These are phyloP conservation scores for Paracoccidioides lutzii DNA, from an alignment of 2,329 filamentous ascomycete species.

Conservation along the genomic window DNA sequence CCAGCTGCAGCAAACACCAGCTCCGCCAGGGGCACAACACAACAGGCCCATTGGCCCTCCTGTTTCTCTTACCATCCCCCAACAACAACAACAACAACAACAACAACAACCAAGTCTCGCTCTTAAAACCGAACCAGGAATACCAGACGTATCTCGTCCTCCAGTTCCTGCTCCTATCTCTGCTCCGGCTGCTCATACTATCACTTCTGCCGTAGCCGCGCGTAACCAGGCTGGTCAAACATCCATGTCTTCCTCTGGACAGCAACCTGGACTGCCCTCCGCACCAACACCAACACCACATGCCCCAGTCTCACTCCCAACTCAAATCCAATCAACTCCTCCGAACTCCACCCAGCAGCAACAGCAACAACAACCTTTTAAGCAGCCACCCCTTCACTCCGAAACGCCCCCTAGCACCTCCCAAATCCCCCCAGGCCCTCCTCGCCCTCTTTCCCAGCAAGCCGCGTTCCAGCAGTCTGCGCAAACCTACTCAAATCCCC, in stretches of 20 bases:
- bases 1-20: constrained; percentile 14
- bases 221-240: constrained; percentile 28
- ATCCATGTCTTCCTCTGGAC: constrained; percentile 25
- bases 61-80: constrained; percentile 2
- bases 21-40: constrained; percentile 1
- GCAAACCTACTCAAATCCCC: constrained; percentile 28
- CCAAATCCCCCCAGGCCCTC: constrained; percentile 25
- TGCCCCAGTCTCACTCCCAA: constrained; percentile 15
- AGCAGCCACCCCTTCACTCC: constrained; percentile 20
- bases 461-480: constrained; percentile 35
- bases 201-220: constrained; percentile 37
- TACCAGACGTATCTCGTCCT: neutral
- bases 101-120: constrained; percentile 11
- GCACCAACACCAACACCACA: constrained; percentile 19
- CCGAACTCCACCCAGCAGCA: neutral
- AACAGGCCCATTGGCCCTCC: constrained; percentile 7
- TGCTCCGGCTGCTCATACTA: constrained; percentile 33
- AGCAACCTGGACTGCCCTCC: constrained; percentile 22
- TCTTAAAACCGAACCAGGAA: neutral
- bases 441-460: constrained; percentile 33
- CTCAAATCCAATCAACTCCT: constrained; percentile 2
- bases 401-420: constrained; percentile 19
- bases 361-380: constrained; percentile 14
- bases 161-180: constrained; percentile 9
- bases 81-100: constrained; percentile 5